Base-by-base conservation (phyloP, 2,329 filamentous ascomycete species). In the Monascus ruber region DNA sequence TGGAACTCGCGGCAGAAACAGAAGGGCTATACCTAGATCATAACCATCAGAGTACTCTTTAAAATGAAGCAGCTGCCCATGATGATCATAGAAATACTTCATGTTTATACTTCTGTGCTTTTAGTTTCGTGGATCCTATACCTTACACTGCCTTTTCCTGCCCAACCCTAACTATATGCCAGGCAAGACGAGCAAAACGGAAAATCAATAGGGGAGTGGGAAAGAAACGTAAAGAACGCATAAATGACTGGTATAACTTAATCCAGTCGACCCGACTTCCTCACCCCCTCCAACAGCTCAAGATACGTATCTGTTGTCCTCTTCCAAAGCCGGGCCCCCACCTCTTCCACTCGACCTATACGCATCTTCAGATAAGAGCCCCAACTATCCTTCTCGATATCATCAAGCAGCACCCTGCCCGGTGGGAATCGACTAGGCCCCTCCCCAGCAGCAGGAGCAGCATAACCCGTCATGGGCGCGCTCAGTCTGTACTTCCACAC, bases 401-500 rank as follows among this genome's bases (percentile, higher is more conserved):
- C 45, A 42, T 64, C 62, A 37, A 55, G 37, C 11, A 63, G 24
- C 5, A 60, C 53, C 36, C 49, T 45, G 4, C 61, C 62, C 9
- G 58, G 51, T 2, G 55, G 54, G 11, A 63, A 38, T 9, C 44
- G 41, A 17, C 17, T 17, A 17, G 17, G 3, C 17, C 17, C 3
- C 3, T 17, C 17, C 17, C 17, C 17, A 17, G 17, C 17, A 3
- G 35, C 41, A 9, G 40, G 37, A 26, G 39, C 24, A 31, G 32
- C 27, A 6, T 25, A 11, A 33, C 42, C 42, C 7, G 35, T 37
- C 24, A 63, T 32, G 0, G 65, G 65, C 24, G 63, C 57, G 38
- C 53, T 56, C 4, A 69, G 55, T 32, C 51, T 51, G 45, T 69
- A 68, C 39, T 59, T 81, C 89, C 89, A 96, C 1, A 71, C 72